Conservation (phyloP, 2,329 filamentous ascomycete genomes). For the Dactylellina haptotyla region DNA sequence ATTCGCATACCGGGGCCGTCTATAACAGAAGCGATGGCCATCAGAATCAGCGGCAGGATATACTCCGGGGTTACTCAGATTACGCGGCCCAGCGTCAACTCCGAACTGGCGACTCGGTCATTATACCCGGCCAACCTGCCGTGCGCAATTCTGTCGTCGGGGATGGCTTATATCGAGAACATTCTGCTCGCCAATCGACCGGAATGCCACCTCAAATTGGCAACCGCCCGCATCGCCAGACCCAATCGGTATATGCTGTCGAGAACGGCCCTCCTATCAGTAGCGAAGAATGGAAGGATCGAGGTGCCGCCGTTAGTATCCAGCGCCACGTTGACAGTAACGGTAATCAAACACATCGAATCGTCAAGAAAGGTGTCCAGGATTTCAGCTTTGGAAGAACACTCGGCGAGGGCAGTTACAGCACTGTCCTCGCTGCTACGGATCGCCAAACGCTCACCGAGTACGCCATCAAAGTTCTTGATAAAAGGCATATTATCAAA, state of each 20-base stretch:
- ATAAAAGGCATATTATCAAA: constrained; percentile 99
- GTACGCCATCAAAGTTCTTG: constrained; percentile 96
- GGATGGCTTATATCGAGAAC: constrained; percentile 44
- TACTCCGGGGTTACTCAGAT: constrained; percentile 37
- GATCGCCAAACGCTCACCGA: constrained; percentile 94
- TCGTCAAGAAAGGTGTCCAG: constrained; percentile 95
- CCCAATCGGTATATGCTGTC: constrained; percentile 63
- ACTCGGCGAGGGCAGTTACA: constrained; percentile 96
- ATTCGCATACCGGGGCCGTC: constrained; percentile 9
- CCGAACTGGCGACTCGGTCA: constrained; percentile 26
- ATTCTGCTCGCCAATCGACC: constrained; percentile 32
- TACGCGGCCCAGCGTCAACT: constrained; percentile 20
- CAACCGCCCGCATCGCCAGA: constrained; percentile 31
- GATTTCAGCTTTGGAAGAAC: constrained; percentile 94
- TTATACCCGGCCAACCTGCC: constrained; percentile 27
- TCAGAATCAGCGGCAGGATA: constrained; percentile 22
- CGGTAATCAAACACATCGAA: constrained; percentile 81
- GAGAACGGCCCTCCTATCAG: constrained; percentile 71
- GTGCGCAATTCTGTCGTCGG: constrained; percentile 50
- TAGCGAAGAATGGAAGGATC: constrained; percentile 95
- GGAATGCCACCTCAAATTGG: constrained; percentile 22
- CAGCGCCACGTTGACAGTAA: constrained; percentile 85
- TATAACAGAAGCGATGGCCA: constrained; percentile 18
- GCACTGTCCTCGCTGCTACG: constrained; percentile 84
- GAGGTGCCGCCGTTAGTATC: constrained; percentile 85